These are phyloP conservation scores for Talaromyces piceae DNA, from an alignment of 2,329 filamentous ascomycete species.

Conservation along the genomic window DNA sequence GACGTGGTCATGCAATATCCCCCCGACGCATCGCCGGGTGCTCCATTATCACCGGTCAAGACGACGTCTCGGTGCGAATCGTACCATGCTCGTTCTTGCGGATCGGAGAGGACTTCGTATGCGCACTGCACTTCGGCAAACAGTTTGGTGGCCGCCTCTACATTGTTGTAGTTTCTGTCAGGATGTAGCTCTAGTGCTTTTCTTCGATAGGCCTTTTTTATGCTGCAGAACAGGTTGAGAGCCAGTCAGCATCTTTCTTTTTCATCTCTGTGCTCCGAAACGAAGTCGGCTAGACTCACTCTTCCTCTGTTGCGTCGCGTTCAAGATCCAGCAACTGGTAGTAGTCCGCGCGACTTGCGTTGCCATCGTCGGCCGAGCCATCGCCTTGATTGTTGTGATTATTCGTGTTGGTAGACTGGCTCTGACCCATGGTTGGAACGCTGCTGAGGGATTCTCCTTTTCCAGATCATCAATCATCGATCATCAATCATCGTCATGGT, in stretches of 20 bases:
- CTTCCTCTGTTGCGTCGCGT: conserved; percentile 67
- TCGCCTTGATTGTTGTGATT: no score
- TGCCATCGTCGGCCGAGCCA: conserved; percentile 14
- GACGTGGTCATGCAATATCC: conserved; percentile 70
- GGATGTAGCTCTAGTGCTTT: conserved; percentile 93
- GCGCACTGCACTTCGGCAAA: conserved; percentile 92
- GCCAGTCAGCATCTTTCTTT: conserved; percentile 1
- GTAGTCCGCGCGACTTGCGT: conserved; percentile 32
- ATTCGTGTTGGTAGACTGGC: conserved; percentile 31
- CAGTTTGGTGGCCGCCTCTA: conserved; percentile 70
- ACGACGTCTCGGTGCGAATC: conserved; percentile 88
- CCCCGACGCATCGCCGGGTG: conserved; percentile 43
- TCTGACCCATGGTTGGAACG: conserved; percentile 35
- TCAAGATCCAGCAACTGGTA: conserved; percentile 77
- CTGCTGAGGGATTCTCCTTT: not conserved
- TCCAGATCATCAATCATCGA: no score
- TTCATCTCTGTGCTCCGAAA: no score
- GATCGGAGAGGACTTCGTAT: conserved; percentile 92
- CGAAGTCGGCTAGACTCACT: conserved; percentile 49
- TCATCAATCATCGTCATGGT: not conserved
- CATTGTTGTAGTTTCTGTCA: conserved; percentile 83
- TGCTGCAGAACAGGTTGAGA: conserved; percentile 52
- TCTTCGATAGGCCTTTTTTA: conserved; percentile 85
- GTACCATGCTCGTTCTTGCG: conserved; percentile 95
- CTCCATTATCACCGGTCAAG: conserved; percentile 55